A percentile compares a stretch with the other conserved stretches of the same genome.
Conservation (phyloP, 192 early-diverging fungal species). For the Backusella morwellensis region DNA sequence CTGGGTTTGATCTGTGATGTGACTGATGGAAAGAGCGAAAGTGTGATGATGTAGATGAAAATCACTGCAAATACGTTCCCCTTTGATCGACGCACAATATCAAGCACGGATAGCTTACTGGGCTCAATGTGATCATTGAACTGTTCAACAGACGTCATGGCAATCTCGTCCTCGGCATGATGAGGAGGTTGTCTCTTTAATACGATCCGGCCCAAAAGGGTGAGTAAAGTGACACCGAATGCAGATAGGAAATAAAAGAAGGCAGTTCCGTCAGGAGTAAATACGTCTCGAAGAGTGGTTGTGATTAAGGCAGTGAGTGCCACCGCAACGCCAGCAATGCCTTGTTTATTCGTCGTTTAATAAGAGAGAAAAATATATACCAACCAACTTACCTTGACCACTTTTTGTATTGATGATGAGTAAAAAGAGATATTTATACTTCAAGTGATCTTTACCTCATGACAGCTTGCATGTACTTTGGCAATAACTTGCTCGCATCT, state of each 20-base stretch:
- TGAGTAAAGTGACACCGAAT: constrained; percentile 33
- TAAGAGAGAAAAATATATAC: not conserved
- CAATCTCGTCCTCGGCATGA: not conserved
- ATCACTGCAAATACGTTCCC: constrained; percentile 47
- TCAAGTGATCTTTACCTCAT: constrained; percentile 49
- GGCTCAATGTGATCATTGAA: not conserved
- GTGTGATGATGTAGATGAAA: constrained; percentile 63
- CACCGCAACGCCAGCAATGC: constrained; percentile 64
- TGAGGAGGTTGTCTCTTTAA: constrained; percentile 38
- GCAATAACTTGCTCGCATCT: constrained; percentile 62
- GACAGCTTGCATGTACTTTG: constrained; percentile 65
- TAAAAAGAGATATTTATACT: not conserved
- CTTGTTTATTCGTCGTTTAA: constrained; percentile 4
- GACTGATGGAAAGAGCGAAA: constrained; percentile 72
- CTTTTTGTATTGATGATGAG: constrained; percentile 13
- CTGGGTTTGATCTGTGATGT: constrained; percentile 62
- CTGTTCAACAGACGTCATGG: not conserved
- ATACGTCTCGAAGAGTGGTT: constrained; percentile 16
- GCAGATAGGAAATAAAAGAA: constrained; percentile 52
- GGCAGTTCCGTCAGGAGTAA: constrained; percentile 30
- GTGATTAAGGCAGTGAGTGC: constrained; percentile 49
- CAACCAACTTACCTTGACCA: constrained; percentile 42
- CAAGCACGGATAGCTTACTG: not conserved
- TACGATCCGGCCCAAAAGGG: constrained; percentile 39
- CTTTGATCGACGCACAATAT: constrained; percentile 18